These are phyloP conservation scores for Gossypium gossypioides DNA, from an alignment of 441 rosid genomes.

Conservation along the genomic window DNA sequence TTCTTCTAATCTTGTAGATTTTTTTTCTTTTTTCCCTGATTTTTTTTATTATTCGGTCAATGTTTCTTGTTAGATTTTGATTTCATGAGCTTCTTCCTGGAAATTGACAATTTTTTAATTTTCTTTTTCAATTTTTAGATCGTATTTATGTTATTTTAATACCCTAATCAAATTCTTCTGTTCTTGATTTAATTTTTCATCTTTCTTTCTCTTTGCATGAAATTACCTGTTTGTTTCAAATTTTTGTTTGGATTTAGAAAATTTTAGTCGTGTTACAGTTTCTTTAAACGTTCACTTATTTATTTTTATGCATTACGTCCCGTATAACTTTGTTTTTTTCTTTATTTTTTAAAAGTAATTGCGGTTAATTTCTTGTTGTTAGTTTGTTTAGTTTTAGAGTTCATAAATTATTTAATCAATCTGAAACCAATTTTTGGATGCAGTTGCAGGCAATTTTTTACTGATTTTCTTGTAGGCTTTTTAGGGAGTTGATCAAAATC, in stretches of 20 bases:
- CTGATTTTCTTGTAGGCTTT: not conserved
- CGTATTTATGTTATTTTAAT: not conserved
- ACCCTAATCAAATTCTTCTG: not conserved
- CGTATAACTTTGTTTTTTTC: not conserved
- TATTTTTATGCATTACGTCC: not conserved
- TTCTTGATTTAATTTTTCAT: not conserved
- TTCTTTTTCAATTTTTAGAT: not conserved
- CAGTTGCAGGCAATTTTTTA: conserved; percentile 7
- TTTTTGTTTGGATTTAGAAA: not conserved
- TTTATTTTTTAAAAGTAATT: no score
- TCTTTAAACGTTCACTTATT: not conserved
- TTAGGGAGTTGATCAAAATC: not conserved
- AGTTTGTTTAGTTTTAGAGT: not conserved
- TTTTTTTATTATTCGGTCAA: not conserved
- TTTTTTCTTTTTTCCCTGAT: not conserved
- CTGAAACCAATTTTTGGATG: not conserved
- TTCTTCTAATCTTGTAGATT: not conserved
- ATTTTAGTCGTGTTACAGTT: not conserved
- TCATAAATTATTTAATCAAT: not conserved
- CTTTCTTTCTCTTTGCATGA: not conserved
- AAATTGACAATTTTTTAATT: not conserved
- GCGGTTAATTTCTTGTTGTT: not conserved
- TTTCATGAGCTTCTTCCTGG: not conserved
- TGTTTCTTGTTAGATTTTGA: not conserved
- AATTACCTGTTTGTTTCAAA: not conserved